phyloP scores from a whole-genome alignment of 1,139 yeast species.

The Candida frijolesensis region DNA sequence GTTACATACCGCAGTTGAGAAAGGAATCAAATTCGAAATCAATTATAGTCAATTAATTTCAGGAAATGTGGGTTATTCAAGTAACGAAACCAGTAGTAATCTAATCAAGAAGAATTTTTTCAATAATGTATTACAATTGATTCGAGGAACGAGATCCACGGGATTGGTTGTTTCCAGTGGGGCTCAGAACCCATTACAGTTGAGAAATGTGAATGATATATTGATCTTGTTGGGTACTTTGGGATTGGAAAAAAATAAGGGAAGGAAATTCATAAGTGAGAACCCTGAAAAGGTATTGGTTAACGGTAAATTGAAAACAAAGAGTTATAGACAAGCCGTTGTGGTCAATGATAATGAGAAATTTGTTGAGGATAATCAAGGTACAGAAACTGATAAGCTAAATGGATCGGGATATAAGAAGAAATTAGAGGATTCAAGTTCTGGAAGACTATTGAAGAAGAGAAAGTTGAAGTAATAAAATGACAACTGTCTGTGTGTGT shows the following conservation, averaged over 20 bases:
- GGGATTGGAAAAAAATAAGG: constrained; percentile 67
- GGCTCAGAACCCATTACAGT: constrained; percentile 56
- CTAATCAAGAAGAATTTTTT: constrained; percentile 59
- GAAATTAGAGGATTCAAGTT: constrained; percentile 26
- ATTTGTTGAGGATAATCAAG: constrained; percentile 14
- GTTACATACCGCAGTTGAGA: constrained; percentile 77
- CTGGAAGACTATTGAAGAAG: constrained; percentile 32
- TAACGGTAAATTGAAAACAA: constrained; percentile 70
- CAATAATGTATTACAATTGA: constrained; percentile 69
- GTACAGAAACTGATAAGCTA: constrained; percentile 29
- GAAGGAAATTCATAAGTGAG: constrained; percentile 60
- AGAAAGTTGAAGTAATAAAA: constrained; percentile 10
- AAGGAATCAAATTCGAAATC: constrained; percentile 83
- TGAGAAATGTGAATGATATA: constrained; percentile 70
- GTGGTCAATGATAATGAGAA: constrained; percentile 36
- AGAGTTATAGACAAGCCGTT: constrained; percentile 70
- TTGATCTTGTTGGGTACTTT: constrained; percentile 65
- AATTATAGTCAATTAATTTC: constrained; percentile 60
- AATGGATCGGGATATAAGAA: constrained; percentile 28
- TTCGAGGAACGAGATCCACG: constrained; percentile 80
- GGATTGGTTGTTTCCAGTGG: constrained; percentile 85
- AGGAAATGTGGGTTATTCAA: constrained; percentile 37
- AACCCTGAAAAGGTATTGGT: constrained; percentile 65
- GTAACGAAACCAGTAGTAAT: constrained; percentile 18
- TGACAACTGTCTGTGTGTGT: constrained; percentile 1